Conservation (phyloP, 768 basidiomycete genomes). For the Kwoniella newhampshirensis region DNA sequence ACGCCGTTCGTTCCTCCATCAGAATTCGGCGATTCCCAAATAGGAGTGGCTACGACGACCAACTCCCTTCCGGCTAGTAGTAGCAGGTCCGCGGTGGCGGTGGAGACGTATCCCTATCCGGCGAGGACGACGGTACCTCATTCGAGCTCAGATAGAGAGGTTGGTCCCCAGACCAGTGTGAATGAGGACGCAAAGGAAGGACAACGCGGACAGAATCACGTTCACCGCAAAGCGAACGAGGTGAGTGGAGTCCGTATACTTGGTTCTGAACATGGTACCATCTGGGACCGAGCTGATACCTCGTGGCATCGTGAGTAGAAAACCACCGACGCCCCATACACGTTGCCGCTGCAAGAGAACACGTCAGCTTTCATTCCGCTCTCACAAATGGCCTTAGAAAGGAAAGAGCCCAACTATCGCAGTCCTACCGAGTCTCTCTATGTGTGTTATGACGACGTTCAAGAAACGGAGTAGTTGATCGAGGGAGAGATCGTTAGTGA, state of each 20-base stretch:
- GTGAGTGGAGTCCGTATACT: too few relatives aligned
- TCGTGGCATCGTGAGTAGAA: not conserved
- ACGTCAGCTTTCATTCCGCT: conserved; percentile 13
- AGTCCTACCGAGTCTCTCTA: conserved; percentile 24
- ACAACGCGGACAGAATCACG: too few relatives aligned
- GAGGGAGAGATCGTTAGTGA: too few relatives aligned
- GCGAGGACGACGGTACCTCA: not conserved
- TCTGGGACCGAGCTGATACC: too few relatives aligned
- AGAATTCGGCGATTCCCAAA: not conserved
- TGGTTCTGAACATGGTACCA: too few relatives aligned
- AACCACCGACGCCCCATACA: conserved; percentile 1
- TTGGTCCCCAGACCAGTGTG: not conserved
- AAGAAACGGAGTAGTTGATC: too few relatives aligned
- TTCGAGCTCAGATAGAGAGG: conserved; percentile 2
- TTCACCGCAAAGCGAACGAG: too few relatives aligned
- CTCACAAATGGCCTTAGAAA: conserved; percentile 1
- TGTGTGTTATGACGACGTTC: conserved; percentile 15
- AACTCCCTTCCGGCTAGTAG: conserved; percentile 10
- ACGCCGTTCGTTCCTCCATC: conserved; percentile 2
- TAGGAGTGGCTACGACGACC: conserved; percentile 20
- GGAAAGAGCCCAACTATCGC: conserved; percentile 9
- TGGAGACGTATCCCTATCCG: conserved; percentile 20
- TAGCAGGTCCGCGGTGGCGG: conserved; percentile 14
- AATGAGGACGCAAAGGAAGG: too few relatives aligned
- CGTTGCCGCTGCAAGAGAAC: conserved; percentile 8